Evolutionary conservation across 257 asterid species (phyloP).

Genomic region (Perilla frutescens): DNA sequence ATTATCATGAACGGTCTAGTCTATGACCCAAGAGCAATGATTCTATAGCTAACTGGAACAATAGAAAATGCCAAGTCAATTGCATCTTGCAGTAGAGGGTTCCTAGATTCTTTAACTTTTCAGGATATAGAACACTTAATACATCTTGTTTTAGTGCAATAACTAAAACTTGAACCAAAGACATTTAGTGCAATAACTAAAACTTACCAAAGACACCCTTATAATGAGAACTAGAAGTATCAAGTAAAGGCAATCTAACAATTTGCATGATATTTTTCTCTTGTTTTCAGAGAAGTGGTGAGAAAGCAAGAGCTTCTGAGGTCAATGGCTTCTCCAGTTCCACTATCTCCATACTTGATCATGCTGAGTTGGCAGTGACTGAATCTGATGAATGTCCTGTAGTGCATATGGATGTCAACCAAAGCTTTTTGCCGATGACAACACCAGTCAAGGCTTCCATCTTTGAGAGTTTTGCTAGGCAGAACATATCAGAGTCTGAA

Average conservation of each 20-base stretch:
- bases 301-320: conserved; percentile 52
- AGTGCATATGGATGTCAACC: conserved; percentile 93
- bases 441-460: conserved; percentile 88
- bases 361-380: conserved; percentile 70
- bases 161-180: not conserved
- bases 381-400: conserved; percentile 64
- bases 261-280: conserved; percentile 17
- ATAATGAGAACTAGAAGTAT: not conserved
- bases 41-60: not conserved
- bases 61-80: not conserved
- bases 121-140: not conserved
- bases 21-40: too few relatives aligned
- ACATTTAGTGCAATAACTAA: not conserved
- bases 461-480: conserved; percentile 97
- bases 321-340: conserved; percentile 73
- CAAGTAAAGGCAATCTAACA: not conserved
- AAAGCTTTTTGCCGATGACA: conserved; percentile 89
- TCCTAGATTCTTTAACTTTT: not conserved
- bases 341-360: conserved; percentile 63
- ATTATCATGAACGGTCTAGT: too few relatives aligned
- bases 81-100: not conserved
- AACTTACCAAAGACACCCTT: not conserved
- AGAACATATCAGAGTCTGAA: conserved; percentile 84
- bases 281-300: conserved; percentile 61
- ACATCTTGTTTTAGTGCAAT: not conserved